phyloP scores from a whole-genome alignment of 2,329 filamentous ascomycete genomes.

The Stromatinia cepivora region DNA sequence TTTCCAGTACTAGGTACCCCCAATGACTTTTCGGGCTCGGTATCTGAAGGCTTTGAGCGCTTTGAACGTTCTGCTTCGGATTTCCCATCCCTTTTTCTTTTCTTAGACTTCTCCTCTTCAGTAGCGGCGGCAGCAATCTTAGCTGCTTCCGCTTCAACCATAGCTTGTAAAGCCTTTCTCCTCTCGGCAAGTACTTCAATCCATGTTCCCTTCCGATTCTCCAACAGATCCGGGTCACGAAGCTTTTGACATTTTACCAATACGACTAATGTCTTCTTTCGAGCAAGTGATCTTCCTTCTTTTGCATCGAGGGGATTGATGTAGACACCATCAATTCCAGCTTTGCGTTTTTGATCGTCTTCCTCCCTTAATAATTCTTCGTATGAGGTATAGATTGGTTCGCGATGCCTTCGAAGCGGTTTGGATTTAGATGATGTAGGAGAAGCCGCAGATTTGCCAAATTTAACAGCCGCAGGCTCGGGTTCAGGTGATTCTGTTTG shows the following conservation, averaged over 20 bases:
- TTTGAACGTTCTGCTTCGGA: not conserved
- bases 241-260: constrained; percentile 40
- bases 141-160: constrained; percentile 15
- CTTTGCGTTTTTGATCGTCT: constrained; percentile 23
- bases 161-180: constrained; percentile 18
- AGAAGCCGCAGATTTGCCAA: not conserved
- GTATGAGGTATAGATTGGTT: constrained; percentile 20
- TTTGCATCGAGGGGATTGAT: constrained; percentile 25
- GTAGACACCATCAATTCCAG: constrained; percentile 28
- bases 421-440: not conserved
- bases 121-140: constrained; percentile 2
- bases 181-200: constrained; percentile 23
- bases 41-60: not conserved
- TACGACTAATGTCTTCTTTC: constrained; percentile 40
- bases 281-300: constrained; percentile 37
- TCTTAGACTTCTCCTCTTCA: constrained; percentile 13
- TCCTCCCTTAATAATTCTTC: constrained; percentile 24
- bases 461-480: not conserved
- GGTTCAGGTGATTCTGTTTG: constrained; percentile 1
- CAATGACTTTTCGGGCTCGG: not conserved
- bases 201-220: constrained; percentile 28
- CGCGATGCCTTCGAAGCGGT: not conserved
- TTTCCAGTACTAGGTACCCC: not conserved
- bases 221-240: constrained; percentile 30
- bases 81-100: constrained; percentile 13